phyloP scores from a whole-genome alignment of 2,329 filamentous ascomycete genomes.

The Alternaria arbusti region DNA sequence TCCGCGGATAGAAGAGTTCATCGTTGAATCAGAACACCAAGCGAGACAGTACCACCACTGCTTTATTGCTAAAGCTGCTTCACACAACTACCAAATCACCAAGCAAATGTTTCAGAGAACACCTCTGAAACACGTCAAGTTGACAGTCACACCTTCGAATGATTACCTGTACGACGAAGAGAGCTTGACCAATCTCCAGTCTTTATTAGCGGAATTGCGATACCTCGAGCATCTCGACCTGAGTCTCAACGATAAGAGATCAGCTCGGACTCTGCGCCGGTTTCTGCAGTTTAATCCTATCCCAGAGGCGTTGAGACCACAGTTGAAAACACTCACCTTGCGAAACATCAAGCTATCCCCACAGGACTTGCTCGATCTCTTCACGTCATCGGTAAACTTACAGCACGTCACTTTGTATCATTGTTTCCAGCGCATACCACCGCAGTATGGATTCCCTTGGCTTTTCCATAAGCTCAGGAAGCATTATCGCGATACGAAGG shows the following conservation, averaged over 20 bases:
- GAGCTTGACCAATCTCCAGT: background rate
- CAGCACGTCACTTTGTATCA: conserved; percentile 1
- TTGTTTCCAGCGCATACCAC: background rate
- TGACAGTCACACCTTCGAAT: conserved; percentile 6
- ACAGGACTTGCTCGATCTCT: background rate
- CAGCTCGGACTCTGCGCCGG: background rate
- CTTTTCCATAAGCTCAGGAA: background rate
- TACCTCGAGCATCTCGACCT: conserved; percentile 22
- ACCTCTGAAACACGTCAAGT: conserved; percentile 13
- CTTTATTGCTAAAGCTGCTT: conserved; percentile 2
- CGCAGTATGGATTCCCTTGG: background rate
- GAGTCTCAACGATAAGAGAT: background rate
- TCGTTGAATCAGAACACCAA: conserved; percentile 37
- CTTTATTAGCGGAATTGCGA: background rate
- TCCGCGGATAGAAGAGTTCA: conserved; percentile 44
- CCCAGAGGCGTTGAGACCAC: background rate
- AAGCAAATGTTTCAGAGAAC: conserved; percentile 8
- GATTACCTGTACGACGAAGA: background rate
- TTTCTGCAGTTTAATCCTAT: background rate
- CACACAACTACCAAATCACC: conserved; percentile 12
- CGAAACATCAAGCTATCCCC: background rate
- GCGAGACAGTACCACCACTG: conserved; percentile 6
- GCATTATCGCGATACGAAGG: background rate
- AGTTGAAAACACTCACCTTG: conserved; percentile 1
- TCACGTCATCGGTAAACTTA: background rate